phyloP scores from a whole-genome alignment of 2,329 filamentous ascomycete species.

The Claviceps fusiformis region DNA sequence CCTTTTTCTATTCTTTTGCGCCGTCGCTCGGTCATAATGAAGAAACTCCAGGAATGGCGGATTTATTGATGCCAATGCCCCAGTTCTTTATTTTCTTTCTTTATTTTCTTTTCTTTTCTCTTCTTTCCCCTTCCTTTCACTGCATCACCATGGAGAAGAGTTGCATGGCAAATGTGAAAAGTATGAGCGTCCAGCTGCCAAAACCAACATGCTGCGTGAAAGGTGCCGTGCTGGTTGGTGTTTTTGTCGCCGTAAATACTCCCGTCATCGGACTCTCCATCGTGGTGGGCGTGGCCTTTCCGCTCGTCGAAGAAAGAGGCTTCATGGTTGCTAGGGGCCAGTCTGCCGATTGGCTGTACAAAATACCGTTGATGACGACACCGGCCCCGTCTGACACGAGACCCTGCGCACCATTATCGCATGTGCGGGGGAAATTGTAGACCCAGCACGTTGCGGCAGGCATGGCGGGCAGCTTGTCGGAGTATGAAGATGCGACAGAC shows the following conservation, averaged over 20 bases:
- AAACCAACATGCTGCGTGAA: background rate
- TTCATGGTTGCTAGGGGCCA: conserved; percentile 24
- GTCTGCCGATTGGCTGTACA: conserved; percentile 29
- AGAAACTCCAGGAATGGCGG: too few species aligned
- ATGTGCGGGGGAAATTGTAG: conserved; percentile 36
- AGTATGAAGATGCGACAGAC: conserved; percentile 34
- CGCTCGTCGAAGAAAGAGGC: conserved; percentile 11
- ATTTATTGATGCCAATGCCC: too few species aligned
- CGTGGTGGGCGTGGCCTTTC: conserved; percentile 7
- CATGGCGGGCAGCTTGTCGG: conserved; percentile 34
- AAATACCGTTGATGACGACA: conserved; percentile 45
- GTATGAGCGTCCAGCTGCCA: background rate
- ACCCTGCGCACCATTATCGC: conserved; percentile 33
- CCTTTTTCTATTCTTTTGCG: too few species aligned
- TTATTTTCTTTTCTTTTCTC: too few species aligned
- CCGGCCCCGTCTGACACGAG: conserved; percentile 36
- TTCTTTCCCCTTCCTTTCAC: background rate
- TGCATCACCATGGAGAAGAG: background rate
- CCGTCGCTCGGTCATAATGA: too few species aligned
- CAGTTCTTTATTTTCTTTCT: too few species aligned
- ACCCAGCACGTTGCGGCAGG: conserved; percentile 47
- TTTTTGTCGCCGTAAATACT: conserved; percentile 22
- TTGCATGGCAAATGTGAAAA: background rate
- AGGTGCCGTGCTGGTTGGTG: conserved; percentile 9
- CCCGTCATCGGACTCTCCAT: conserved; percentile 18